These are phyloP conservation scores for Mucor plumbeus DNA, from an alignment of 371 early-diverging fungal genomes.

Conservation along the genomic window DNA sequence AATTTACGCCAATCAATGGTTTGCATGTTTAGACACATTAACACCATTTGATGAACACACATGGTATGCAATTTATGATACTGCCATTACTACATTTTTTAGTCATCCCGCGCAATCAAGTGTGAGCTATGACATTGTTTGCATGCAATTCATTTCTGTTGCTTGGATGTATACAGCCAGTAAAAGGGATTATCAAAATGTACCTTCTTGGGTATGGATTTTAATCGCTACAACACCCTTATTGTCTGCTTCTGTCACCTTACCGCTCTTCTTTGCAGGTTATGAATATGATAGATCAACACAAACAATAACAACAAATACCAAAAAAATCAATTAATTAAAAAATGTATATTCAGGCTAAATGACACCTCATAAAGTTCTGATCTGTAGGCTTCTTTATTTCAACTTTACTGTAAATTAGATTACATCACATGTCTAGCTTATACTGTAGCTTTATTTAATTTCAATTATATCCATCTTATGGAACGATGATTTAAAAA, in stretches of 20 bases:
- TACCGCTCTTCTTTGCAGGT: constrained; percentile 54
- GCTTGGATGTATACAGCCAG: constrained; percentile 39
- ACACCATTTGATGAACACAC: neutral
- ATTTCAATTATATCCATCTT: too few species aligned
- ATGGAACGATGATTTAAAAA: too few species aligned
- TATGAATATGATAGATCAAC: constrained; percentile 32
- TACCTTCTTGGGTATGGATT: constrained; percentile 14
- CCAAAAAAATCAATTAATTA: neutral
- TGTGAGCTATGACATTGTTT: constrained; percentile 45
- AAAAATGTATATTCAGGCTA: neutral
- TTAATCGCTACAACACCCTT: constrained; percentile 39
- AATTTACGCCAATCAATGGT: constrained; percentile 35
- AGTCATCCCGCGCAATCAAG: constrained; percentile 48
- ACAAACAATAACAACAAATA: neutral
- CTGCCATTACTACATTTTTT: constrained; percentile 30
- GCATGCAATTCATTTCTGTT: constrained; percentile 33
- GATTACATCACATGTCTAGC: too few species aligned
- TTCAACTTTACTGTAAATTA: too few species aligned
- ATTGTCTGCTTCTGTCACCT: constrained; percentile 51
- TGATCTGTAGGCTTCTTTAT: too few species aligned
- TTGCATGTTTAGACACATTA: constrained; percentile 12
- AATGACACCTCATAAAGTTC: neutral
- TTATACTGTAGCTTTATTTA: too few species aligned
- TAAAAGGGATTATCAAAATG: neutral
- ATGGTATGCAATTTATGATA: neutral